Percentiles rank a stretch among this genome's conserved stretches.
Evolutionary conservation across 1,139 yeast genomes (phyloP).

Genomic region (Saccharomyces pastorianus): DNA sequence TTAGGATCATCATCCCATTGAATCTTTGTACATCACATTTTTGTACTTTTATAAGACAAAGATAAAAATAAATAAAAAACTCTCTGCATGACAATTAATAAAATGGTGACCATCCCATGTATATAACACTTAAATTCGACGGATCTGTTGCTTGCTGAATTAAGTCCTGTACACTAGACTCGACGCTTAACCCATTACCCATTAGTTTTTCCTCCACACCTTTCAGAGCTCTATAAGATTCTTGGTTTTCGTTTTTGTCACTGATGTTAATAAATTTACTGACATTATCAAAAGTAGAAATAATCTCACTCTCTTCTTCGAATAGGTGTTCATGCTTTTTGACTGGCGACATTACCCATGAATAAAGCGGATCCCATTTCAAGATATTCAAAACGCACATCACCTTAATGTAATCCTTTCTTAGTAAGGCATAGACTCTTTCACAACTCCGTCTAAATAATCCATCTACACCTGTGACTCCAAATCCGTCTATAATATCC

Average conservation of each 20-base stretch:
- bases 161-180: conserved; percentile 75
- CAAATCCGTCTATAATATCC: conserved; percentile 89
- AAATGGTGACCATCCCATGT: conserved; percentile 68
- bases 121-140: conserved; percentile 64
- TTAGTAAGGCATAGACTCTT: conserved; percentile 58
- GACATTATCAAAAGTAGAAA: conserved; percentile 8
- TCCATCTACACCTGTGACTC: conserved; percentile 74
- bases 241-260: conserved; percentile 40
- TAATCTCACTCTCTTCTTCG: conserved; percentile 19
- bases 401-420: conserved; percentile 61
- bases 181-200: conserved; percentile 65
- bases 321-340: conserved; percentile 39
- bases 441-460: conserved; percentile 66
- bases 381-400: conserved; percentile 78
- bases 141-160: conserved; percentile 68
- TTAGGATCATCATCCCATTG: conserved; percentile 42
- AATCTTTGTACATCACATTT: neutral
- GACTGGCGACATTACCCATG: conserved; percentile 79
- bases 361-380: conserved; percentile 85
- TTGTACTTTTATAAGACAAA: neutral
- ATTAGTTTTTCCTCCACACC: conserved; percentile 63
- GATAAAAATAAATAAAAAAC: neutral
- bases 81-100: conserved; percentile 27
- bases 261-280: neutral
- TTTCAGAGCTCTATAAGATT: conserved; percentile 63